Percentiles rank a stretch among this genome's conserved stretches.
These are phyloP conservation scores for Typha latifolia DNA, from an alignment of 176 grass and related monocot genomes.

Conservation along the genomic window DNA sequence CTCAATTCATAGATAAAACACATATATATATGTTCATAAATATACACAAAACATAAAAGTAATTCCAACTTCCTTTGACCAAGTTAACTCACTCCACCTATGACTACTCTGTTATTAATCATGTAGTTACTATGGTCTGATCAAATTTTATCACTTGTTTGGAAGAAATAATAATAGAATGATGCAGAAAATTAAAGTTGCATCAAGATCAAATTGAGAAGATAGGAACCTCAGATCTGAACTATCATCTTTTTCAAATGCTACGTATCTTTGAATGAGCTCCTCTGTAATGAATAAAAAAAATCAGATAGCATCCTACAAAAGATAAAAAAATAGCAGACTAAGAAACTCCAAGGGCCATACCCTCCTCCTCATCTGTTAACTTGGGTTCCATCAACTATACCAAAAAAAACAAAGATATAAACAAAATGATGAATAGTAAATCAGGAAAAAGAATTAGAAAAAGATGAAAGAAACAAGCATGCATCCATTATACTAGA, in stretches of 20 bases:
- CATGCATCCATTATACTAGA: too few species aligned
- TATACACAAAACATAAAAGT: too few species aligned
- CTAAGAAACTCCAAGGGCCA: conserved; percentile 4
- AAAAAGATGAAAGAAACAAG: neutral
- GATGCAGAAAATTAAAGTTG: conserved; percentile 5
- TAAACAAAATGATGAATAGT: conserved; percentile 22
- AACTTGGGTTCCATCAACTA: conserved; percentile 76
- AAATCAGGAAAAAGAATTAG: neutral
- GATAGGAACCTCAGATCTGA: conserved; percentile 56
- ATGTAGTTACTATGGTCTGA: too few species aligned
- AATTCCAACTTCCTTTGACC: too few species aligned
- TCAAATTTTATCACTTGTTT: too few species aligned
- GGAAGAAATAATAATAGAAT: neutral
- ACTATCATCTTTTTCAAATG: conserved; percentile 69
- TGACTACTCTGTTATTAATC: too few species aligned
- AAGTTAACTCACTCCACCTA: too few species aligned
- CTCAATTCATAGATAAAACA: too few species aligned
- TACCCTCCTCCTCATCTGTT: conserved; percentile 85
- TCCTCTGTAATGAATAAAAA: conserved; percentile 40
- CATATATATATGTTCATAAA: too few species aligned
- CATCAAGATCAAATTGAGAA: conserved; percentile 9
- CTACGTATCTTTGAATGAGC: conserved; percentile 52
- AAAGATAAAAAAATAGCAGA: conserved; percentile 18
- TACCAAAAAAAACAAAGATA: conserved; percentile 22
- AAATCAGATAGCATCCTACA: conserved; percentile 13